phyloP scores from a whole-genome alignment of 2,329 filamentous ascomycete species.

The Fusarium cicatricum region DNA sequence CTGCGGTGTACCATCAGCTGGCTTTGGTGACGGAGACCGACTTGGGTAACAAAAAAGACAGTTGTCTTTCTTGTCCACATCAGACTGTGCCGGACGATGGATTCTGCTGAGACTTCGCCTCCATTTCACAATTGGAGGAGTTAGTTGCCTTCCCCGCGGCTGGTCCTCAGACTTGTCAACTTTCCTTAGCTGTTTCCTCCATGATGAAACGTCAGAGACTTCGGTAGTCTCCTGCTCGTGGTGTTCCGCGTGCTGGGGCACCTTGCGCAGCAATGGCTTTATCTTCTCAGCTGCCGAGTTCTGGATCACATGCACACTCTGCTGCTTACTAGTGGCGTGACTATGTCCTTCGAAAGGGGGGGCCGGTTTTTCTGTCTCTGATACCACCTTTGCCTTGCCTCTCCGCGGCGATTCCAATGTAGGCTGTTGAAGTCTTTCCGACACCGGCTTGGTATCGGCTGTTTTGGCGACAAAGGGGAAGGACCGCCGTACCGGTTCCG shows the following conservation, averaged over 20 bases:
- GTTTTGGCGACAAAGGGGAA: neutral
- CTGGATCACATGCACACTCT: neutral
- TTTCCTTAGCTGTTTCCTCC: conserved; percentile 39
- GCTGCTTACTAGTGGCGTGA: neutral
- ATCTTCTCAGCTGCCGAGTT: conserved; percentile 3
- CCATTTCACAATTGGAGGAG: conserved; percentile 31
- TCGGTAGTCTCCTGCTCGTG: conserved; percentile 9
- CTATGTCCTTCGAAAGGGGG: neutral
- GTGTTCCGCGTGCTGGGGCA: conserved; percentile 1
- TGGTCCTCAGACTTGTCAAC: conserved; percentile 31
- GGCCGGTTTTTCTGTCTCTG: conserved; percentile 4
- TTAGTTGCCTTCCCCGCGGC: conserved; percentile 13
- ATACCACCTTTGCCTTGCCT: neutral
- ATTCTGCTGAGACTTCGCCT: conserved; percentile 37
- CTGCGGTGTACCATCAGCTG: neutral
- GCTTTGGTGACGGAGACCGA: conserved; percentile 23
- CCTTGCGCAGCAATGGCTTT: conserved; percentile 15
- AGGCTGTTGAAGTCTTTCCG: neutral
- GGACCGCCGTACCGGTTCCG: neutral
- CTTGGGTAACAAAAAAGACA: conserved; percentile 37
- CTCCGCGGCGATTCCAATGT: neutral
- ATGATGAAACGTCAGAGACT: conserved; percentile 26
- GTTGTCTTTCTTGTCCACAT: conserved; percentile 20
- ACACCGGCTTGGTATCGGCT: too few relatives aligned
- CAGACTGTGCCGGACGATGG: conserved; percentile 17